Conservation (phyloP, 2,329 filamentous ascomycete genomes). For the Zymoseptoria passerinii region DNA sequence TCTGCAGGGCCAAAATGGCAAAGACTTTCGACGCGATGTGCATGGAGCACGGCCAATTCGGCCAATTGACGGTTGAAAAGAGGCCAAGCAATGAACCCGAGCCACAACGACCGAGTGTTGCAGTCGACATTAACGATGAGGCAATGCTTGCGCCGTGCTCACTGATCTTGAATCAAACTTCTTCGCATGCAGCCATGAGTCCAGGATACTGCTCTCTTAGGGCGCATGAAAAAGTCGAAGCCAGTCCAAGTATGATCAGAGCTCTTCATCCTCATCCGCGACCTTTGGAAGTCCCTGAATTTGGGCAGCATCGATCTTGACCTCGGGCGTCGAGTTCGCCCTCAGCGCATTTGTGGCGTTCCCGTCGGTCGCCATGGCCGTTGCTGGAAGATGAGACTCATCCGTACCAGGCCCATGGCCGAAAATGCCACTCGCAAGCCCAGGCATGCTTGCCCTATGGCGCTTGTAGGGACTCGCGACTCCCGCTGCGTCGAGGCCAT, state of each 20-base stretch:
- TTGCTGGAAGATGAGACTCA: conserved; percentile 7
- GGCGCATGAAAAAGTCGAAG: too few relatives aligned
- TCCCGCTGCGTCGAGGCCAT: conserved; percentile 37
- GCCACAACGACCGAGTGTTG: too few relatives aligned
- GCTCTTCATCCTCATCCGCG: conserved; percentile 39
- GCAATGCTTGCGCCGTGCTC: too few relatives aligned
- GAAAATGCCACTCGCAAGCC: conserved; percentile 22
- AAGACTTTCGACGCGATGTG: too few relatives aligned
- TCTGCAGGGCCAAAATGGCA: too few relatives aligned
- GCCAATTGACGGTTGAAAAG: too few relatives aligned
- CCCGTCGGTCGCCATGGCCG: conserved; percentile 9
- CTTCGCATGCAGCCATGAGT: too few relatives aligned
- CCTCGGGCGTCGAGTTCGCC: conserved; percentile 25
- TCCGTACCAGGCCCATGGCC: conserved; percentile 8
- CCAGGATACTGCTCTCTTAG: too few relatives aligned
- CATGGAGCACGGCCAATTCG: too few relatives aligned
- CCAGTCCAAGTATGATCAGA: conserved; percentile 27
- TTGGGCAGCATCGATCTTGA: conserved; percentile 11
- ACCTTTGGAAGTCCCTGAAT: conserved; percentile 31
- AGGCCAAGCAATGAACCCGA: too few relatives aligned
- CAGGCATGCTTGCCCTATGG: conserved; percentile 54
- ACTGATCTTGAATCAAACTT: too few relatives aligned
- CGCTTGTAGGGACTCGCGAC: conserved; percentile 70
- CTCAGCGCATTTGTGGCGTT: conserved; percentile 24
- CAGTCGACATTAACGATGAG: too few relatives aligned